Percentiles rank a stretch among this genome's conserved stretches.
phyloP scores from a whole-genome alignment of 495 filamentous ascomycete species.

The Pseudevernia furfuracea region DNA sequence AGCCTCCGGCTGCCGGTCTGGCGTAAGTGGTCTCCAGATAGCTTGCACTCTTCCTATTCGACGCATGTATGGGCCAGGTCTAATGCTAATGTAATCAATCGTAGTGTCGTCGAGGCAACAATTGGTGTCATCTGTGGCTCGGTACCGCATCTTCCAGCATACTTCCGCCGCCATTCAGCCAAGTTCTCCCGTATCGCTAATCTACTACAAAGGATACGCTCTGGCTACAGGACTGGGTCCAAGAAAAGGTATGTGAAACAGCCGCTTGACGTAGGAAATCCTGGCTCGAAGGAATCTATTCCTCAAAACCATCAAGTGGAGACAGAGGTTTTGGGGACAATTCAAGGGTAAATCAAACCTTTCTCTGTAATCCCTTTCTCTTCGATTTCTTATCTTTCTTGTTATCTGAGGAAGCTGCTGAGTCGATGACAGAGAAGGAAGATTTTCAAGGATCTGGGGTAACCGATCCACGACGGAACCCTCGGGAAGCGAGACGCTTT shows the following conservation, averaged over 20 bases:
- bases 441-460: background rate
- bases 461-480: background rate
- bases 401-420: background rate
- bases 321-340: constrained; percentile 5
- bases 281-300: background rate
- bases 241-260: background rate
- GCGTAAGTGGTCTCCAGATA: constrained; percentile 5
- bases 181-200: background rate
- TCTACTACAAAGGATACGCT: background rate
- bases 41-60: too few relatives aligned
- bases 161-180: background rate
- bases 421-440: constrained; percentile 5
- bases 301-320: background rate
- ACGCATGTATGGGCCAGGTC: too few relatives aligned
- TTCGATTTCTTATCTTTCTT: background rate
- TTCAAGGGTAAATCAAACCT: background rate
- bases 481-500: background rate
- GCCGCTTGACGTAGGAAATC: background rate
- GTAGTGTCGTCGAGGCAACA: background rate
- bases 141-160: constrained; percentile 2
- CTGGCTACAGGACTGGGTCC: background rate
- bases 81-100: background rate
- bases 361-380: background rate
- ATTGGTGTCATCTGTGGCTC: constrained; percentile 10
- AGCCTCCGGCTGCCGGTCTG: background rate